phyloP scores from a whole-genome alignment of 2,329 filamentous ascomycete genomes.

The Penicillium frequentans region DNA sequence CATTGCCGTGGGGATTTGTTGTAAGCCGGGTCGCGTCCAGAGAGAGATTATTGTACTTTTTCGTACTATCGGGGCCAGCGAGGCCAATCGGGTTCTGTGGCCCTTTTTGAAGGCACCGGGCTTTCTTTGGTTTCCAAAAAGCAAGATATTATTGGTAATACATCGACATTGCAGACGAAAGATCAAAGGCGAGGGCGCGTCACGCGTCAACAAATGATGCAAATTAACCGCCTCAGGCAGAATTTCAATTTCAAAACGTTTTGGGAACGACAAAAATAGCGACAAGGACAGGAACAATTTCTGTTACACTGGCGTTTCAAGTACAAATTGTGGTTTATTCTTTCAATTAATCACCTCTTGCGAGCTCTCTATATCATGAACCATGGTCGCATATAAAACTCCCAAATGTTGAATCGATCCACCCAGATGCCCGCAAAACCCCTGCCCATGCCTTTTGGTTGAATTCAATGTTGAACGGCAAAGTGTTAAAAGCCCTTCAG shows the following conservation, averaged over 20 bases:
- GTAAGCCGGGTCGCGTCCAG: not conserved
- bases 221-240: not conserved
- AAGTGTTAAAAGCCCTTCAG: constrained; percentile 7
- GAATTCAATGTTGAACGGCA: constrained; percentile 30
- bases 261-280: not conserved
- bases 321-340: not conserved
- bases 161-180: not conserved
- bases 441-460: constrained; percentile 28
- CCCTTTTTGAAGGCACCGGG: not conserved
- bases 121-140: not conserved
- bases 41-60: not conserved
- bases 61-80: not conserved
- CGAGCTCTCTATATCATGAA: constrained; percentile 14
- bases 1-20: constrained; percentile 21
- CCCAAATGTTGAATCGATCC: constrained; percentile 31
- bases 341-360: not conserved
- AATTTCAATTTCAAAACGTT: not conserved
- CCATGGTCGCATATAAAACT: constrained; percentile 24
- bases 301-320: not conserved
- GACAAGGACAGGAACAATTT: not conserved
- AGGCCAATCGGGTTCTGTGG: not conserved
- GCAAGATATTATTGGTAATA: no score
- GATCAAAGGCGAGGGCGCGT: not conserved
- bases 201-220: constrained; percentile 6
- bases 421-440: constrained; percentile 19